A percentile compares a stretch with the other conserved stretches of the same genome.
Conservation (phyloP, 2,329 filamentous ascomycete genomes). For the Claviceps monticola region DNA sequence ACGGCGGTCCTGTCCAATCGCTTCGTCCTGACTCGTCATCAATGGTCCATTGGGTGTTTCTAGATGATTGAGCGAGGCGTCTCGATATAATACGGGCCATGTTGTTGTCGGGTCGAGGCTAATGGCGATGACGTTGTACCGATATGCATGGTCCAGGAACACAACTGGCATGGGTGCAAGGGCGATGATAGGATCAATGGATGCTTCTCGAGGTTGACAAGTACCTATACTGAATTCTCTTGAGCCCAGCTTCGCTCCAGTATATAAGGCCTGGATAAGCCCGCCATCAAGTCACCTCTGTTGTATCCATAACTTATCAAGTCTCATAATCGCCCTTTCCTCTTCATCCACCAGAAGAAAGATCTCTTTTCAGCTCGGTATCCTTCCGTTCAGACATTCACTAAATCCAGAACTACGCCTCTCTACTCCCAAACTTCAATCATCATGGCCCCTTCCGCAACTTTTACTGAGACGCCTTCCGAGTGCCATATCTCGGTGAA, state of each 20-base stretch:
- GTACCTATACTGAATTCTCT: not conserved
- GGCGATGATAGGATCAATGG: not conserved
- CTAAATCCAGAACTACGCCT: not conserved
- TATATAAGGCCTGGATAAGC: not conserved
- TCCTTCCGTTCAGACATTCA: not conserved
- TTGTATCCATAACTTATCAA: not conserved
- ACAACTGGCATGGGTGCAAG: not conserved
- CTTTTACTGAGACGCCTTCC: constrained; percentile 20
- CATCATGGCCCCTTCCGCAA: constrained; percentile 23
- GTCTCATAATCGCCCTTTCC: not conserved
- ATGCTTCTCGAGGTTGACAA: not conserved
- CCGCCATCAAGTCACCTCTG: not conserved
- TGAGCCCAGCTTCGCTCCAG: not conserved
- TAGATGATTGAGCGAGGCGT: not conserved
- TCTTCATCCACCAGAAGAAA: constrained; percentile 4
- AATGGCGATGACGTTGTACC: not conserved
- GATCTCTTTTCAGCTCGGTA: too few species aligned
- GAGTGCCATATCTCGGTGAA: constrained; percentile 17
- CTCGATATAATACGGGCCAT: not conserved
- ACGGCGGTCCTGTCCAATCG: not conserved
- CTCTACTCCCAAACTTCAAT: not conserved
- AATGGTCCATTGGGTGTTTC: not conserved
- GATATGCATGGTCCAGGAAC: not conserved
- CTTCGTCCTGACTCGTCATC: constrained; percentile 1
- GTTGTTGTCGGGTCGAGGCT: not conserved